Evolutionary conservation across 2,329 filamentous ascomycete species (phyloP).

Genomic region (Aspergillus candidus): DNA sequence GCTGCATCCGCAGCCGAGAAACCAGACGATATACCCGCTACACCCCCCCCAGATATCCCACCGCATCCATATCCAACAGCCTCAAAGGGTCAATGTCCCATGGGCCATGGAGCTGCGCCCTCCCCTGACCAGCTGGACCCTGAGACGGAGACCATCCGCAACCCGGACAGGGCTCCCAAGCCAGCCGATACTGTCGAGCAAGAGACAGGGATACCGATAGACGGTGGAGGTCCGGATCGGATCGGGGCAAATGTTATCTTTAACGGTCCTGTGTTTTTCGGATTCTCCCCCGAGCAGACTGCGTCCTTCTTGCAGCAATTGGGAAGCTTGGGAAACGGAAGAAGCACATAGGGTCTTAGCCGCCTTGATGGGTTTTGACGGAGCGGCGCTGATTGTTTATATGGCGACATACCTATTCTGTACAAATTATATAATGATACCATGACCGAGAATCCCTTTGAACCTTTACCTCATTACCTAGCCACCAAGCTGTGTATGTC

Average conservation of each 20-base stretch:
- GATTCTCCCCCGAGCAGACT: slow-evolving; percentile 80
- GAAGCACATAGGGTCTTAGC: too few species aligned
- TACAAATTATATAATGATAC: background rate
- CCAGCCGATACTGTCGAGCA: slow-evolving; percentile 6
- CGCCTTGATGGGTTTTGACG: too few species aligned
- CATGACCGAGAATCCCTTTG: too few species aligned
- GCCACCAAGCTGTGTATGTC: too few species aligned
- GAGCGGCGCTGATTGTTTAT: too few species aligned
- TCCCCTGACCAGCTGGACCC: slow-evolving; percentile 10
- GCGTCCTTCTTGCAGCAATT: slow-evolving; percentile 64
- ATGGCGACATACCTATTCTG: background rate
- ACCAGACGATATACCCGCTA: too few species aligned
- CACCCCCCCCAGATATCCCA: too few species aligned
- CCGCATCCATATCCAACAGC: too few species aligned
- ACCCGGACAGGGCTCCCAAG: slow-evolving; percentile 7
- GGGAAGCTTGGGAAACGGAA: slow-evolving; percentile 11
- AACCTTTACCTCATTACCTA: too few species aligned
- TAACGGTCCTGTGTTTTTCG: slow-evolving; percentile 89
- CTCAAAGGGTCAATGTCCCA: too few species aligned
- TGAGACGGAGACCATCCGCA: slow-evolving; percentile 12
- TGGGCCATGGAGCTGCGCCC: slow-evolving; percentile 5
- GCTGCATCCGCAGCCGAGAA: too few species aligned
- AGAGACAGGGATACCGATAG: background rate
- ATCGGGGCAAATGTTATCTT: slow-evolving; percentile 68
- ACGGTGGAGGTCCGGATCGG: slow-evolving; percentile 3